Percentiles rank a stretch among this genome's conserved stretches.
Conservation (phyloP, 257 asterid species). For the Solanum lycopersicoides region DNA sequence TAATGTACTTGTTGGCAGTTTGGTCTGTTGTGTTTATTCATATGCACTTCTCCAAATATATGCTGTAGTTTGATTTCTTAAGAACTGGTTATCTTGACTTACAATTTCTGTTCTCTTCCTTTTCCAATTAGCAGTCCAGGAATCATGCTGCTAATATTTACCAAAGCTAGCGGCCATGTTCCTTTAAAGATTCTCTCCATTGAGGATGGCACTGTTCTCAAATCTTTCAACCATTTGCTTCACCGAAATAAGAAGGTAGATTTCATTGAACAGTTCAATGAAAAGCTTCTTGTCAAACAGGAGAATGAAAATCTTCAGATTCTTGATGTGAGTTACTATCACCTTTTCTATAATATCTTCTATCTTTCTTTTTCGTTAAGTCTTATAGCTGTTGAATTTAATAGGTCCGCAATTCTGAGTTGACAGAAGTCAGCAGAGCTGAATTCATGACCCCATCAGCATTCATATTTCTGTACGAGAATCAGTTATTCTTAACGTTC, state of each 20-base stretch:
- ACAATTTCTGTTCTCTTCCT: not conserved
- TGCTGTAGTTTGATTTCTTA: not conserved
- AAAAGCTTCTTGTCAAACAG: conserved; percentile 78
- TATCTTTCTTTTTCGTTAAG: not conserved
- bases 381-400: conserved; percentile 1
- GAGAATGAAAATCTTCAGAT: conserved; percentile 20
- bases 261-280: conserved; percentile 40
- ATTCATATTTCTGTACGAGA: conserved; percentile 91
- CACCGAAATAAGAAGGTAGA: conserved; percentile 18
- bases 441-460: conserved; percentile 99
- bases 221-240: conserved; percentile 12
- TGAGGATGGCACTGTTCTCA: conserved; percentile 91
- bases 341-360: not conserved
- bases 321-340: conserved; percentile 11
- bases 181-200: conserved; percentile 85
- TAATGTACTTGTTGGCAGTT: not conserved
- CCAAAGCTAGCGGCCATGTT: conserved; percentile 57
- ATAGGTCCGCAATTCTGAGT: conserved; percentile 83
- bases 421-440: conserved; percentile 87
- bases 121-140: conserved; percentile 58
- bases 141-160: conserved; percentile 75
- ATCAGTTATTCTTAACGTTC: conserved; percentile 89
- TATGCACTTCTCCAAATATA: not conserved
- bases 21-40: not conserved
- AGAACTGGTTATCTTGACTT: not conserved